Percentiles rank a stretch among this genome's conserved stretches.
phyloP scores from a whole-genome alignment of 345 rosid genomes.

The Anastatica hierochuntica region DNA sequence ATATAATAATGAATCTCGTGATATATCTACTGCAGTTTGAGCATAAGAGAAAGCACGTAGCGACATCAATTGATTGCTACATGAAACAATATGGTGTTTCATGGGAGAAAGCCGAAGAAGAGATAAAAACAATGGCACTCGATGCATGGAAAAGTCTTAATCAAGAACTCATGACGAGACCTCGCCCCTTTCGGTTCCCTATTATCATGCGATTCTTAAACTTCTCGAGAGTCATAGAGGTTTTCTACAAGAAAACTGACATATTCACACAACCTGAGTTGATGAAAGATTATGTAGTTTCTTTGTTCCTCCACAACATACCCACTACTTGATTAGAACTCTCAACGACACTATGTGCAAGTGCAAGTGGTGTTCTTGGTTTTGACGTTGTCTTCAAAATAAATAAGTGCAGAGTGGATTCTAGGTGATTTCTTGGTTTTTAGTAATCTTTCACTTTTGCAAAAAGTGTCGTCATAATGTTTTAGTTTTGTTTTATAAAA shows the following conservation, averaged over 20 bases:
- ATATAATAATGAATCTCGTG: background rate
- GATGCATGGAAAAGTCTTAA: conserved; percentile 12
- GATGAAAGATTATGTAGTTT: background rate
- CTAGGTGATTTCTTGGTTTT: too few relatives aligned
- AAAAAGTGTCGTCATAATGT: too few relatives aligned
- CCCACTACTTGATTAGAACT: too few relatives aligned
- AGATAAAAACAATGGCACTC: background rate
- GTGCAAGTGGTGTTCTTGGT: too few relatives aligned
- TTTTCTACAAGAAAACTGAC: conserved; percentile 6
- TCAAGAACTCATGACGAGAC: conserved; percentile 4
- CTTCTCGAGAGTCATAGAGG: conserved; percentile 9
- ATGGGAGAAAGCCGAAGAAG: background rate
- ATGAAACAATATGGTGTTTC: conserved; percentile 7
- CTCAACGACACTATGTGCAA: too few relatives aligned
- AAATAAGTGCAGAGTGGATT: too few relatives aligned
- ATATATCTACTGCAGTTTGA: background rate
- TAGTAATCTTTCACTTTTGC: too few relatives aligned
- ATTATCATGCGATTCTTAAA: background rate
- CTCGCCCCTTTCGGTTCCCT: background rate
- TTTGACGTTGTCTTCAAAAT: too few relatives aligned
- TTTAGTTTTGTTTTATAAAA: too few relatives aligned
- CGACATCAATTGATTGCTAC: conserved; percentile 10
- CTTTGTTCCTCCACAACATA: background rate
- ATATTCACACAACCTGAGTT: background rate
- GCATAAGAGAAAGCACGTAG: background rate